Percentiles rank a stretch among this genome's conserved stretches.
Evolutionary conservation across 257 asterid species (phyloP).

Genomic region (Nicotiana undulata): DNA sequence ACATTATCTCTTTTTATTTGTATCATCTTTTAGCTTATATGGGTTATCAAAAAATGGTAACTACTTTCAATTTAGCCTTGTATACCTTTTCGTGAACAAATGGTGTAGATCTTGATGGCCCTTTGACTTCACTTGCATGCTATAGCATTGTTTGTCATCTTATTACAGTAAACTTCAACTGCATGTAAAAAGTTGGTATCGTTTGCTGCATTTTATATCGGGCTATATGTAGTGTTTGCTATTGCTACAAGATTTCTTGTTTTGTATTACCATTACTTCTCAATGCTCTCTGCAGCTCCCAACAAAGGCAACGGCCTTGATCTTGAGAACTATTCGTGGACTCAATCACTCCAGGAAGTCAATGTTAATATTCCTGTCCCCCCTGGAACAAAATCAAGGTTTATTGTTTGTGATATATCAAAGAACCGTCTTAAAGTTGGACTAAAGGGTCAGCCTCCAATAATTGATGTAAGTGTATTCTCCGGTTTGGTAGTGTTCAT

Average conservation of each 20-base stretch:
- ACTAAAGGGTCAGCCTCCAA: constrained; percentile 38
- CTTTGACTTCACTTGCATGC: neutral
- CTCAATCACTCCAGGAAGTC: constrained; percentile 75
- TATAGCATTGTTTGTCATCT: neutral
- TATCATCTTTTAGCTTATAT: neutral
- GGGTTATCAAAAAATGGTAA: neutral
- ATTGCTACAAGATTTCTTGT: neutral
- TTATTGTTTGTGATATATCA: constrained; percentile 28
- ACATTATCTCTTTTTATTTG: neutral
- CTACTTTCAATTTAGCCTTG: neutral
- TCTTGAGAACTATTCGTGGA: constrained; percentile 70
- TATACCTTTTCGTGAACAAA: neutral
- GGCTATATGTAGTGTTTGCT: neutral
- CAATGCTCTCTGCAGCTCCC: constrained; percentile 34
- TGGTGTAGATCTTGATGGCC: neutral
- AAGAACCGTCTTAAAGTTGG: constrained; percentile 35
- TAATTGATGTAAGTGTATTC: constrained; percentile 27
- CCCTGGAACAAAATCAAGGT: constrained; percentile 40
- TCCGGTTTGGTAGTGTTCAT: neutral
- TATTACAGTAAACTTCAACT: neutral
- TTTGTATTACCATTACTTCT: neutral
- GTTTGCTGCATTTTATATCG: neutral
- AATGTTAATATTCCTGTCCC: constrained; percentile 58
- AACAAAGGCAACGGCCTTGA: constrained; percentile 73
- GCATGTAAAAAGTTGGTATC: neutral